A percentile compares a stretch with the other conserved stretches of the same genome.
Conservation (phyloP, 768 basidiomycete genomes). For the Lactifluus hygrophoroides region DNA sequence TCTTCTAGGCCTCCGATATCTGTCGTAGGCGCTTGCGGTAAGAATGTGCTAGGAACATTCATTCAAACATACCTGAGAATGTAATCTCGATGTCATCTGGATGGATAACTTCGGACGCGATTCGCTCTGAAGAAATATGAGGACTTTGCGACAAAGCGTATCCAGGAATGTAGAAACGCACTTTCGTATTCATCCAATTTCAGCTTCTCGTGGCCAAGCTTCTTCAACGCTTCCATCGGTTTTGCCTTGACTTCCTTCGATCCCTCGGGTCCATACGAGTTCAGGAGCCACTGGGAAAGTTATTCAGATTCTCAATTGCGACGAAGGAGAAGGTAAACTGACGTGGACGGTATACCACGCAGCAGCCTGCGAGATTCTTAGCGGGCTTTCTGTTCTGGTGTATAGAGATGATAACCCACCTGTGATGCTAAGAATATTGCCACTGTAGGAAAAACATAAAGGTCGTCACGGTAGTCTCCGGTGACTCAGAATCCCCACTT, state of each 20-base stretch:
- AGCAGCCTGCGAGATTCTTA: constrained; percentile 47
- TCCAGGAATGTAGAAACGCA: constrained; percentile 30
- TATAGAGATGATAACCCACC: constrained; percentile 27
- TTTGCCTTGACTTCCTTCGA: constrained; percentile 60
- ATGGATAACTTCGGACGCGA: constrained; percentile 89
- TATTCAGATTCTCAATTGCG: not conserved
- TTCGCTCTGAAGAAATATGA: constrained; percentile 45
- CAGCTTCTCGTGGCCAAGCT: constrained; percentile 60
- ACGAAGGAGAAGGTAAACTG: constrained; percentile 23
- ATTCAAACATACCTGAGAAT: constrained; percentile 51
- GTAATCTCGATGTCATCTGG: constrained; percentile 77
- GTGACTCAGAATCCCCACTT: constrained; percentile 3
- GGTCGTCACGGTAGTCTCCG: not conserved
- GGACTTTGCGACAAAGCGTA: not conserved
- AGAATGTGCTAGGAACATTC: not conserved
- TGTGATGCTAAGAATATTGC: constrained; percentile 43
- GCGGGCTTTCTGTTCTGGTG: not conserved
- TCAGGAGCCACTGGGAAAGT: constrained; percentile 52
- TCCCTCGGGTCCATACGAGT: constrained; percentile 38
- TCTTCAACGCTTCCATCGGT: constrained; percentile 60
- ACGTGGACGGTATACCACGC: constrained; percentile 70
- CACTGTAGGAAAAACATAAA: constrained; percentile 25
- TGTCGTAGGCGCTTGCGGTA: constrained; percentile 21
- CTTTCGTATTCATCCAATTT: constrained; percentile 89
- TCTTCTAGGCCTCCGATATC: constrained; percentile 92